A percentile compares a stretch with the other conserved stretches of the same genome.
Evolutionary conservation across 441 rosid genomes (phyloP).

Genomic region (Bocquillonia castaneifolia): DNA sequence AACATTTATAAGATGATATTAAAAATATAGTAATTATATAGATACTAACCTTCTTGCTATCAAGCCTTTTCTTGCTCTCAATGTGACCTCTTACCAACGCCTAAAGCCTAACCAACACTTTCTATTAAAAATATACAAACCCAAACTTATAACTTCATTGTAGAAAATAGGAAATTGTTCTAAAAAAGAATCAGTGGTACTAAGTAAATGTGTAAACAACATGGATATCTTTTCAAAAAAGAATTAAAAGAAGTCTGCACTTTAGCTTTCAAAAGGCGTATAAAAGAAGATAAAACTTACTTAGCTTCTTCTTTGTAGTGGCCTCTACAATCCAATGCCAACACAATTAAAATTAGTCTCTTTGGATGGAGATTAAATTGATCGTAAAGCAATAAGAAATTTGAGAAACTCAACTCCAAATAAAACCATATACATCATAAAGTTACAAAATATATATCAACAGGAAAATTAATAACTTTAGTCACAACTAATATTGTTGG

Average conservation of each 20-base stretch:
- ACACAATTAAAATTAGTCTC: constrained; percentile 87
- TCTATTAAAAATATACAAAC: constrained; percentile 17
- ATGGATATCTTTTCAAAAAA: constrained; percentile 1
- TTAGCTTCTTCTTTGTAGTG: constrained; percentile 81
- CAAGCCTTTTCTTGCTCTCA: too few species aligned
- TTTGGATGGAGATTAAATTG: constrained; percentile 90
- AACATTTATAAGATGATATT: too few species aligned
- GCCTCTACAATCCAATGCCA: constrained; percentile 95
- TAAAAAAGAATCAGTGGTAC: too few species aligned
- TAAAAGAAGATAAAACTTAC: constrained; percentile 40
- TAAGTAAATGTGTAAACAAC: too few species aligned
- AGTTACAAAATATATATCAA: constrained; percentile 20
- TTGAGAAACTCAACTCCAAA: constrained; percentile 2
- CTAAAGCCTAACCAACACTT: too few species aligned
- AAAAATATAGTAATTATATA: too few species aligned
- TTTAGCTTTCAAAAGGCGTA: constrained; percentile 9
- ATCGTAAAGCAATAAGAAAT: constrained; percentile 17
- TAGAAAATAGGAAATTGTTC: background rate
- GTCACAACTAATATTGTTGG: constrained; percentile 85
- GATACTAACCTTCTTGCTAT: too few species aligned
- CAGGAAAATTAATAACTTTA: constrained; percentile 46
- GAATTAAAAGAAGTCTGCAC: constrained; percentile 9
- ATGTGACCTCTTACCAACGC: too few species aligned
- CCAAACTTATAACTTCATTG: constrained; percentile 8
- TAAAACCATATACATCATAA: background rate